These are phyloP conservation scores for Nymphaea colorata DNA, from an alignment of 164 flowering plant species.

Conservation along the genomic window DNA sequence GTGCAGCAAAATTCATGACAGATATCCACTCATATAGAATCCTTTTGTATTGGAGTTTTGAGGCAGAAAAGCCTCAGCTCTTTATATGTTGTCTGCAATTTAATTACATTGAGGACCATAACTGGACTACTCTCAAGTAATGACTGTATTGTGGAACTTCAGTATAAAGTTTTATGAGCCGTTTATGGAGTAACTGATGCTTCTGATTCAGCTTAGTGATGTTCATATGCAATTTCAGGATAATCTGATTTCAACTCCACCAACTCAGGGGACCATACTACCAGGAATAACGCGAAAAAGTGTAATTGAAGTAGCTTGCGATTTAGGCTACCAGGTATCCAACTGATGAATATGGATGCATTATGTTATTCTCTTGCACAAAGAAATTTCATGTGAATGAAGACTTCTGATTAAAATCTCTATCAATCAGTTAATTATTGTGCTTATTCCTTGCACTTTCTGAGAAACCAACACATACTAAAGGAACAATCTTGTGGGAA, in stretches of 20 bases:
- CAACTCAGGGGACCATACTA: constrained; percentile 63
- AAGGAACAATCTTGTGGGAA: no score
- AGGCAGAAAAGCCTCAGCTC: no score
- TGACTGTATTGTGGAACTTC: neutral
- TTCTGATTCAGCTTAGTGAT: neutral
- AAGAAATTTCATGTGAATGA: neutral
- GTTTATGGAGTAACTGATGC: neutral
- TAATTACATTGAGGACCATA: neutral
- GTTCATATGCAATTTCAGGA: constrained; percentile 27
- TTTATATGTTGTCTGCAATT: neutral
- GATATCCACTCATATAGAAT: no score
- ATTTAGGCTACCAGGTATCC: constrained; percentile 55
- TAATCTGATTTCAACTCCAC: constrained; percentile 57
- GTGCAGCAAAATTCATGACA: no score
- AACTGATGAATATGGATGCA: neutral
- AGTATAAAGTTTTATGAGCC: neutral
- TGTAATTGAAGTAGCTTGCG: constrained; percentile 59
- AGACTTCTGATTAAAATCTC: neutral
- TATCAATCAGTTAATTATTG: neutral
- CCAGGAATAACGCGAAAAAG: constrained; percentile 74
- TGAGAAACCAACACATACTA: no score
- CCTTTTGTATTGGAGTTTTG: no score
- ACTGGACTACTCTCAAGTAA: neutral
- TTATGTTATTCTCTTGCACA: neutral
- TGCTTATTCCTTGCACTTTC: neutral